Conservation (phyloP, 495 filamentous ascomycete genomes). For the Hypomontagnella submonticulosa region DNA sequence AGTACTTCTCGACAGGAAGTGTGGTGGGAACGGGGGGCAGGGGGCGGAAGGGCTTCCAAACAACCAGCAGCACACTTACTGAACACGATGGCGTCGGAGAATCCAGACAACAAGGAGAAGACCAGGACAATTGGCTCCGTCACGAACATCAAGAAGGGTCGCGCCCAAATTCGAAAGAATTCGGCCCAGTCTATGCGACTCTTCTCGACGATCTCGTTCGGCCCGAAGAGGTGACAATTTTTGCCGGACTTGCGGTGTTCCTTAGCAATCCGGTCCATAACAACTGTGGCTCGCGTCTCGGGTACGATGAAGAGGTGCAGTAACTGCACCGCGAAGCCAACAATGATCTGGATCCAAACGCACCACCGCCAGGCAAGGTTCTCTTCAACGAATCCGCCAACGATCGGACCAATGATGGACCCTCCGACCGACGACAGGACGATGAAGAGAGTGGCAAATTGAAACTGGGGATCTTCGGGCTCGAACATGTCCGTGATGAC, state of each 20-base stretch:
- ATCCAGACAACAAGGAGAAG: constrained; percentile 68
- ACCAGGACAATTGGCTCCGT: constrained; percentile 71
- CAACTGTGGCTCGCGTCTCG: constrained; percentile 58
- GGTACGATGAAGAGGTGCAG: constrained; percentile 64
- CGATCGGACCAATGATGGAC: constrained; percentile 61
- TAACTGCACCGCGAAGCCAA: constrained; percentile 58
- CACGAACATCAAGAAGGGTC: constrained; percentile 71
- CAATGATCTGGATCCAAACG: constrained; percentile 38
- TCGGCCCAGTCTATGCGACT: constrained; percentile 61
- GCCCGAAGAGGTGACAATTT: constrained; percentile 64
- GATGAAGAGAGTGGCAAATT: constrained; percentile 69
- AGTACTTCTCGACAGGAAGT: too few species aligned
- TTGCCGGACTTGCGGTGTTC: constrained; percentile 59
- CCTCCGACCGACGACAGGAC: constrained; percentile 67
- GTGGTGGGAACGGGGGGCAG: neutral
- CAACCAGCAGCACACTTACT: constrained; percentile 43
- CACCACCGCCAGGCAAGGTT: constrained; percentile 49
- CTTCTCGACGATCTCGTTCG: constrained; percentile 62
- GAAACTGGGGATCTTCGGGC: constrained; percentile 61
- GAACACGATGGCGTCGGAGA: constrained; percentile 70
- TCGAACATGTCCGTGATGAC: constrained; percentile 73
- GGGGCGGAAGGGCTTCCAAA: neutral
- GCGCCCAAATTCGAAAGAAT: constrained; percentile 64
- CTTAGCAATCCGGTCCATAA: constrained; percentile 71
- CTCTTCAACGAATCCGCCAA: constrained; percentile 65